Evolutionary conservation across 352 stramenopile genomes (phyloP), one percentile per base, ranked within the genome.

Genomic region (Aphanomyces astaci): DNA sequence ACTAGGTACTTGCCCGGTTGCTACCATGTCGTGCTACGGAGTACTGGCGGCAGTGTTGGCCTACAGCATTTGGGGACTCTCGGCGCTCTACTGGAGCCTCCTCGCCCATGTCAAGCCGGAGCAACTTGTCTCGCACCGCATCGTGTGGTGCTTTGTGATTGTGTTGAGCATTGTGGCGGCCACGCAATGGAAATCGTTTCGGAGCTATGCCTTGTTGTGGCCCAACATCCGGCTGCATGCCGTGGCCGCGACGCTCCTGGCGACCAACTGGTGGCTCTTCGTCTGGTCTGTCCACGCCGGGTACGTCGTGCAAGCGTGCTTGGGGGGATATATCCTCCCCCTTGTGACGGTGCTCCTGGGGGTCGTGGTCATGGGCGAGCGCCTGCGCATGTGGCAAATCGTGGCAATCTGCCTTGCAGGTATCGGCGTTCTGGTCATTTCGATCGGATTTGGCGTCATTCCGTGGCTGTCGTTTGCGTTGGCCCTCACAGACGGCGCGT

Each of bases 251-350:
- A 11, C 56, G 27, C 46, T 66, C 60, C 54, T 66, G 22, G 7
- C 22, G 24, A 56, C 60, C 27, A 66, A 66, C 24, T 66, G 60
- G 60, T 15, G 28, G 11, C 36, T 66, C 39, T 59, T 66, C 36
- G 60, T 66, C 22, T 57, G 60, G 60, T 33, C 60, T 24, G 45
- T 57, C 31, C 54, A 66, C 31, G 36, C 43, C 10, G 60, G 60
- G 9, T 66, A 66, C 32, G 39, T 66, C 36, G 22, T 66, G 17
- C 30, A 66, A 36, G 36, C 2, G 2, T 56, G 60, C 60, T 22
- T 66, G 4, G 60, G 60, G 4, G 49, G 45, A 19, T 66, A 55
- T 48, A 66, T 66, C 43, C 49, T 55, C 24, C 60, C 56, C 10
- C n/a, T 64, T 53, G 9, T 64, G 30, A 64, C 31, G n/a, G 60